Evolutionary conservation across 441 rosid species (phyloP).

Genomic region (Croton laevigatus): DNA sequence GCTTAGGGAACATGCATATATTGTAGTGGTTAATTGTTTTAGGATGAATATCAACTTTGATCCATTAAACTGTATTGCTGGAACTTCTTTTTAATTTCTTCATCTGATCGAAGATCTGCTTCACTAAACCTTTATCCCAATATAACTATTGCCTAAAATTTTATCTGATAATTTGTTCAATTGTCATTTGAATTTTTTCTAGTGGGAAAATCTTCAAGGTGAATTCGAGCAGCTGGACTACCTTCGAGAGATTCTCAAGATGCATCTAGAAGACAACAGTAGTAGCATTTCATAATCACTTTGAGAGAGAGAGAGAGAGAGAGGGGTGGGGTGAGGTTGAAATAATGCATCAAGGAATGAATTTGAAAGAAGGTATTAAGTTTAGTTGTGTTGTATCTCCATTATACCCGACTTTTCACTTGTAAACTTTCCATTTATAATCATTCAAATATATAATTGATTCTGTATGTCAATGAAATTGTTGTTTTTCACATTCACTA

Average conservation of each 20-base stretch:
- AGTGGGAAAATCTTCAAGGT: conserved; percentile 92
- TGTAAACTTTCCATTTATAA: neutral
- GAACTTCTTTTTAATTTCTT: neutral
- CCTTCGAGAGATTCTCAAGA: conserved; percentile 61
- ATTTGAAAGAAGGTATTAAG: neutral
- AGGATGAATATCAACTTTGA: neutral
- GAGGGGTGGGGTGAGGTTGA: neutral
- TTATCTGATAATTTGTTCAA: no score
- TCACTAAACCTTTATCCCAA: neutral
- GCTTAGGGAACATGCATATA: neutral
- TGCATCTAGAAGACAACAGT: conserved; percentile 34
- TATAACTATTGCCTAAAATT: no score
- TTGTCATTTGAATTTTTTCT: neutral
- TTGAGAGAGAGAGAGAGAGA: neutral
- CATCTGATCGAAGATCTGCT: neutral
- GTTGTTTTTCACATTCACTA: no score
- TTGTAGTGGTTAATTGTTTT: neutral
- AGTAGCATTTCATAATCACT: neutral
- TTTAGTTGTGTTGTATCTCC: neutral
- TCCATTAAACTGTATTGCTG: neutral
- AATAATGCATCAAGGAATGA: neutral
- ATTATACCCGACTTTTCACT: neutral
- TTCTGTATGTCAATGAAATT: no score
- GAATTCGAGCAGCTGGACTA: conserved; percentile 71
- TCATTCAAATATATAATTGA: neutral